Percentiles rank a stretch among this genome's conserved stretches.
These are phyloP conservation scores for Parachaetomium inaequale DNA, from an alignment of 495 filamentous ascomycete genomes.

Conservation along the genomic window DNA sequence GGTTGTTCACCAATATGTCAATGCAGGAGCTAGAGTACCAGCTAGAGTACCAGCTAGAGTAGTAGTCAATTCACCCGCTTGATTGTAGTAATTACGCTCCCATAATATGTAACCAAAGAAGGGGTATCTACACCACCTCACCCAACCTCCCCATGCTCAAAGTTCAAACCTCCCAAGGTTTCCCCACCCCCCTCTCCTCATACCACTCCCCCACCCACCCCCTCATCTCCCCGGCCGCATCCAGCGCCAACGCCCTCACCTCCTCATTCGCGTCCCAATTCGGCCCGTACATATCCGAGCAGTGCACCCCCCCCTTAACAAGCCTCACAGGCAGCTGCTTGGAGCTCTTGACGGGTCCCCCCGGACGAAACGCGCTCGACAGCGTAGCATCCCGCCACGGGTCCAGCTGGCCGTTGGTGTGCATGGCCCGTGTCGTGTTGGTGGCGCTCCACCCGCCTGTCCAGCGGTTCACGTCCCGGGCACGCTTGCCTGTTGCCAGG, in stretches of 20 bases:
- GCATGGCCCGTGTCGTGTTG: conserved; percentile 56
- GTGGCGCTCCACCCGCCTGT: conserved; percentile 56
- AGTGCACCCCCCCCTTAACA: conserved; percentile 40
- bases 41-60: too few species aligned
- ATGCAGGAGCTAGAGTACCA: too few species aligned
- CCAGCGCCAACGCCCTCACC: conserved; percentile 31
- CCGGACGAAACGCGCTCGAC: conserved; percentile 38
- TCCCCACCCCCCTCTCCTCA: conserved; percentile 27
- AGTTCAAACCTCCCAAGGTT: conserved; percentile 7
- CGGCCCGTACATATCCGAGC: conserved; percentile 43
- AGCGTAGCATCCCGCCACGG: conserved; percentile 44
- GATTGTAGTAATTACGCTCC: too few species aligned
- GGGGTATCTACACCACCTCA: not conserved
- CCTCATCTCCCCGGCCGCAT: conserved; percentile 36
- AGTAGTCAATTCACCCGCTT: too few species aligned
- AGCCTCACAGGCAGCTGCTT: conserved; percentile 34
- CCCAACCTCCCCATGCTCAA: not conserved
- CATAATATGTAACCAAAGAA: too few species aligned
- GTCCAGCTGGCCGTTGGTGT: conserved; percentile 54
- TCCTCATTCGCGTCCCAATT: conserved; percentile 48
- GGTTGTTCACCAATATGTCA: too few species aligned
- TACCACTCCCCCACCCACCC: conserved; percentile 44
- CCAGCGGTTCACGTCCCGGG: conserved; percentile 53
- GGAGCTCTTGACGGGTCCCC: conserved; percentile 38
- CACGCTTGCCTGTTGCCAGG: conserved; percentile 49